phyloP scores from a whole-genome alignment of 345 rosid species.

The Populus davidiana region DNA sequence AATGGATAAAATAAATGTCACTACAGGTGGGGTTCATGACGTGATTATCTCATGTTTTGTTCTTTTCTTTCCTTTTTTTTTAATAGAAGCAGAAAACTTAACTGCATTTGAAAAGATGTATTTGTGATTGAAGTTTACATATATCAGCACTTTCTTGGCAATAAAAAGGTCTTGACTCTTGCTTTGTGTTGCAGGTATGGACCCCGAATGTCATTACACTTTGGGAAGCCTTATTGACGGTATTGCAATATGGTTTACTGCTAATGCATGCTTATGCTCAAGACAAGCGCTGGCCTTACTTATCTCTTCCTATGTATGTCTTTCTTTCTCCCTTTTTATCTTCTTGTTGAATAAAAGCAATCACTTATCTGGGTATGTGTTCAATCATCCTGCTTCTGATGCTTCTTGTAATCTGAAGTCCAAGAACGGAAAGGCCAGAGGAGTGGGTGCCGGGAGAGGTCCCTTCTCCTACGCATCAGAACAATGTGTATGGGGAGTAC shows the following conservation, averaged over 20 bases:
- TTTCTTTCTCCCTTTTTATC: conserved; percentile 6
- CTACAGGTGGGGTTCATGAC: background rate
- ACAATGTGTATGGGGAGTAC: conserved; percentile 36
- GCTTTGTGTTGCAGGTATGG: conserved; percentile 62
- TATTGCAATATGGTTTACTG: conserved; percentile 71
- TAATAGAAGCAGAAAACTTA: background rate
- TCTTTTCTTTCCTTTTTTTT: background rate
- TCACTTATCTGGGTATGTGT: conserved; percentile 8
- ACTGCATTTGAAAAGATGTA: background rate
- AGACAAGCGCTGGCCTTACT: conserved; percentile 92
- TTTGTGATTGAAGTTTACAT: conserved; percentile 9
- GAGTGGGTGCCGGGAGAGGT: conserved; percentile 91
- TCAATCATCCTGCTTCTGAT: conserved; percentile 16
- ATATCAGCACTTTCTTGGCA: background rate
- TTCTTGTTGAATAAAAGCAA: background rate
- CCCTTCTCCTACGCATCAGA: conserved; percentile 27
- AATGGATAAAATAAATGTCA: background rate
- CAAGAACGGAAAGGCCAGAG: conserved; percentile 78
- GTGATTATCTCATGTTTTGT: no score
- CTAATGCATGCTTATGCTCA: conserved; percentile 80
- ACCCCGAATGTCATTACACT: conserved; percentile 78
- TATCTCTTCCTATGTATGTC: conserved; percentile 79
- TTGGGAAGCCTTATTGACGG: conserved; percentile 86
- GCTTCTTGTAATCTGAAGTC: conserved; percentile 34
- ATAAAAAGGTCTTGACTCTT: conserved; percentile 4